Conservation (phyloP, 805 yeast species). For the Clavispora carvajalis region DNA sequence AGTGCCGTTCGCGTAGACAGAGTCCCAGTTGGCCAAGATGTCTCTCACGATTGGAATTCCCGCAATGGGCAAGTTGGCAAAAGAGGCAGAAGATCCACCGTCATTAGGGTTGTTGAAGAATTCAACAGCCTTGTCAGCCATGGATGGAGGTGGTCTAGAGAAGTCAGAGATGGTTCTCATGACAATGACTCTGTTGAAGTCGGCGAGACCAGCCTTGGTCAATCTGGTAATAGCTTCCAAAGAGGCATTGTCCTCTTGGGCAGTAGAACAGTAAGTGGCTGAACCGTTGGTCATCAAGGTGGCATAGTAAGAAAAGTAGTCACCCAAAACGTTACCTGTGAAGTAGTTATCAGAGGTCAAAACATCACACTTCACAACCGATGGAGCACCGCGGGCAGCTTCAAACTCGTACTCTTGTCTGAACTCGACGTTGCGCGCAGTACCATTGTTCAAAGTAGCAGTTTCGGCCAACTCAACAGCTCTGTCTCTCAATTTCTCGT, state of each 20-base stretch:
- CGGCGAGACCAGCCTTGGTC: slow-evolving; percentile 49
- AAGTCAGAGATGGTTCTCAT: slow-evolving; percentile 61
- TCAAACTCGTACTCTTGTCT: slow-evolving; percentile 44
- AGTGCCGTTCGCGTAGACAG: slow-evolving; percentile 26
- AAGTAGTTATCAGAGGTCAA: slow-evolving; percentile 58
- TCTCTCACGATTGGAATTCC: slow-evolving; percentile 53
- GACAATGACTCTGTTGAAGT: slow-evolving; percentile 51
- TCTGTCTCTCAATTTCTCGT: slow-evolving; percentile 52
- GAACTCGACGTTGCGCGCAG: slow-evolving; percentile 38
- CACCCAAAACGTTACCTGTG: slow-evolving; percentile 48
- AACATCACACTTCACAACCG: slow-evolving; percentile 50
- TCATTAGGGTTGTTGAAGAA: slow-evolving; percentile 46
- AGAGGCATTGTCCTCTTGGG: slow-evolving; percentile 65
- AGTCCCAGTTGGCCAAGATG: slow-evolving; percentile 45
- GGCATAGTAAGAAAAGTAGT: slow-evolving; percentile 46
- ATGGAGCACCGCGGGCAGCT: slow-evolving; percentile 48
- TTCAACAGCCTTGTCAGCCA: slow-evolving; percentile 39
- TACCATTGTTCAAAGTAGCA: slow-evolving; percentile 43
- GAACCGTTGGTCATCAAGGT: slow-evolving; percentile 51
- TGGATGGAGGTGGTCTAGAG: slow-evolving; percentile 45
- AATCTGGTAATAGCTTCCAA: slow-evolving; percentile 55
- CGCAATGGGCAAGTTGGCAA: slow-evolving; percentile 48
- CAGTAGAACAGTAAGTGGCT: slow-evolving; percentile 55
- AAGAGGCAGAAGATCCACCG: slow-evolving; percentile 48
- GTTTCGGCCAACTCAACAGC: slow-evolving; percentile 48